These are phyloP conservation scores for Lachnum nothofagi DNA, from an alignment of 2,329 filamentous ascomycete genomes.

Conservation along the genomic window DNA sequence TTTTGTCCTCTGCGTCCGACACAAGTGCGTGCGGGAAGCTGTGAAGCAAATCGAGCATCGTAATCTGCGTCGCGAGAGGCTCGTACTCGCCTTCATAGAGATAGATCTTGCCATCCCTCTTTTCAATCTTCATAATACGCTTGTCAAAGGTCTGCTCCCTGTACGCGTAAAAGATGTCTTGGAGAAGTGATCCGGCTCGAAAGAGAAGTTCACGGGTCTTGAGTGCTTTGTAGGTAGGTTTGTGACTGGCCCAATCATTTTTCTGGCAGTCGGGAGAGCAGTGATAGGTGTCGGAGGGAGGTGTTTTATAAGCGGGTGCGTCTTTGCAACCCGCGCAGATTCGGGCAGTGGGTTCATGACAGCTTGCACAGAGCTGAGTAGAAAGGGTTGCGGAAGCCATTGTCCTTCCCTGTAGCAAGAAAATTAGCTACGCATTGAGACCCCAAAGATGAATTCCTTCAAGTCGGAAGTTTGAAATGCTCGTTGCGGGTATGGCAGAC, in stretches of 20 bases:
- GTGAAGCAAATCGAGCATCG: not conserved
- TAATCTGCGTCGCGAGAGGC: not conserved
- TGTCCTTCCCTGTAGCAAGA: no score
- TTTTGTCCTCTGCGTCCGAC: not conserved
- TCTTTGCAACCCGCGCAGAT: conserved; percentile 2
- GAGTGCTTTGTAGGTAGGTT: not conserved
- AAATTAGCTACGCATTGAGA: no score
- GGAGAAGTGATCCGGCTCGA: conserved; percentile 5
- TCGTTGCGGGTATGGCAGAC: no score
- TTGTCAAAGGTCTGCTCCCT: conserved; percentile 7
- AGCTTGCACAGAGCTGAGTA: not conserved
- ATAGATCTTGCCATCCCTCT: not conserved
- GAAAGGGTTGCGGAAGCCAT: not conserved
- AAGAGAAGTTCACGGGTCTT: not conserved
- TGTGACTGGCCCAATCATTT: conserved; percentile 4
- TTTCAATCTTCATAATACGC: conserved; percentile 3
- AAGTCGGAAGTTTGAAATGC: no score
- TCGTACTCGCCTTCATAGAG: not conserved
- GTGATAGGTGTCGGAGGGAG: not conserved
- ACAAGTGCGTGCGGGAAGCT: not conserved
- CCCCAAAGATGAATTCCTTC: no score
- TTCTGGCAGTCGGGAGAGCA: conserved; percentile 7
- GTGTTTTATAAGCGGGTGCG: not conserved
- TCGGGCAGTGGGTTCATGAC: not conserved
- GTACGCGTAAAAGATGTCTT: conserved; percentile 10